Evolutionary conservation across 2,329 filamentous ascomycete genomes (phyloP).

Genomic region (Penicillium capsulatum): DNA sequence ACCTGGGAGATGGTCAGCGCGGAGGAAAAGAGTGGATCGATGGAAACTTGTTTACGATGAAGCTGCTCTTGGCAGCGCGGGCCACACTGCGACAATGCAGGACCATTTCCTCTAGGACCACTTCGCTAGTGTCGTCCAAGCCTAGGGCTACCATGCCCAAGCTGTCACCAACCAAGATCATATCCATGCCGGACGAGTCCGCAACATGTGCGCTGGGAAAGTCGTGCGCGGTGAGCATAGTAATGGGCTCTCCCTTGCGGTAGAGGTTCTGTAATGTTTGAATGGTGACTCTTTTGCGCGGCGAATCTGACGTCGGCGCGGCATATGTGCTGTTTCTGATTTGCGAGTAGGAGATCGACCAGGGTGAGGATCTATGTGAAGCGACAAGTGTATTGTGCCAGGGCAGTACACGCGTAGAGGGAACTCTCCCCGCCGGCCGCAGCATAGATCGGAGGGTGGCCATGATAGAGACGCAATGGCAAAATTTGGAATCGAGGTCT

Average conservation of each 20-base stretch:
- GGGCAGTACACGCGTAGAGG: no score
- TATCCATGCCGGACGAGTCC: constrained; percentile 86
- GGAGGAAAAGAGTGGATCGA: constrained; percentile 12
- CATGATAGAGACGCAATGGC: no score
- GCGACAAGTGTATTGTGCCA: background rate
- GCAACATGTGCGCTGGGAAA: constrained; percentile 89
- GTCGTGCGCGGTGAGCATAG: constrained; percentile 90
- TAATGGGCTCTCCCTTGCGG: constrained; percentile 77
- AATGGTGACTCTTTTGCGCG: constrained; percentile 79
- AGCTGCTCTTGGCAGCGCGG: constrained; percentile 73
- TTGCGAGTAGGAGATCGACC: background rate
- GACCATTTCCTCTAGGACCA: constrained; percentile 91
- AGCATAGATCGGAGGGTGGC: no score
- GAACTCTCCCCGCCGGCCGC: no score
- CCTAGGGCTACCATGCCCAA: constrained; percentile 94
- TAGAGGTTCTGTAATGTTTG: constrained; percentile 71
- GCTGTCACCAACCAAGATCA: constrained; percentile 86
- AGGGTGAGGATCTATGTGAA: background rate
- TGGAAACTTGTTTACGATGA: constrained; percentile 58
- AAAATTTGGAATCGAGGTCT: no score
- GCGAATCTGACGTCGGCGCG: background rate
- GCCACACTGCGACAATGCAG: constrained; percentile 86
- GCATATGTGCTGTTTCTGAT: background rate
- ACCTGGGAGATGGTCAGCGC: constrained; percentile 49
- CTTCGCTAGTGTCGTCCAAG: constrained; percentile 91